Base-by-base conservation (phyloP, 2,329 filamentous ascomycete genomes). In the Lachnellula cervina region DNA sequence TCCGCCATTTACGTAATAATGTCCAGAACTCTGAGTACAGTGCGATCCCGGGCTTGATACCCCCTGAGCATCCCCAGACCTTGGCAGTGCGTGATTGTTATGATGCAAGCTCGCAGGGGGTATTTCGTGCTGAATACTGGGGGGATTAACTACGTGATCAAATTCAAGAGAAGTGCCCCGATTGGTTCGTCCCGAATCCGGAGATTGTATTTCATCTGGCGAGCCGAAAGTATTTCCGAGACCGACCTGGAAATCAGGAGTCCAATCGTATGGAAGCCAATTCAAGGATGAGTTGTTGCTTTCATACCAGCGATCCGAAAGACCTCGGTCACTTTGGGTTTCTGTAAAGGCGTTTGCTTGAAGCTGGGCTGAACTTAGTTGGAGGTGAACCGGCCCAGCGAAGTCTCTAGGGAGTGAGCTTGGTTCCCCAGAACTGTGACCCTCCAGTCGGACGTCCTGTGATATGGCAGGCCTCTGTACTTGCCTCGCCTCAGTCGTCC, bases 1-100 rank as follows among this genome's bases (percentile, higher is more conserved):
- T 51, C 64, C 61, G 13, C 66, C 62, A 37, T 66, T 64, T 21
- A 68, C 60, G 49, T 66, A 66, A 47, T 60, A 67, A 13, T 61
- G 55, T 5, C 65, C 63, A 8, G 55, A 54, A 40, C 42, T 55
- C 17, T 58, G 51, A 1, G 52, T 57, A 16, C 54, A 59, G 43
- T 54, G 53, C n/a, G 61, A 58, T 11, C 57, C 52, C 23, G 60
- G 56, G 48, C 59, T 63, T 34, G 62, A 58, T n/a, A 51, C 46
- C 2, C 56, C 54, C 11, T 51, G 52, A 7, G 43, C 49, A 55
- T 57, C 54, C 32, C 51, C 38, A 46, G 34, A 28, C 19, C 32
- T 19, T 16, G 19, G 8, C 11, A 23, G 16, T 11, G 35, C 23
- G 2, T 44, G 52, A 11, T 37, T 38, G 35, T 14, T 42, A 17